A percentile compares a stretch with the other conserved stretches of the same genome.
These are phyloP conservation scores for Claviceps fusiformis DNA, from an alignment of 2,329 filamentous ascomycete genomes.

Conservation along the genomic window DNA sequence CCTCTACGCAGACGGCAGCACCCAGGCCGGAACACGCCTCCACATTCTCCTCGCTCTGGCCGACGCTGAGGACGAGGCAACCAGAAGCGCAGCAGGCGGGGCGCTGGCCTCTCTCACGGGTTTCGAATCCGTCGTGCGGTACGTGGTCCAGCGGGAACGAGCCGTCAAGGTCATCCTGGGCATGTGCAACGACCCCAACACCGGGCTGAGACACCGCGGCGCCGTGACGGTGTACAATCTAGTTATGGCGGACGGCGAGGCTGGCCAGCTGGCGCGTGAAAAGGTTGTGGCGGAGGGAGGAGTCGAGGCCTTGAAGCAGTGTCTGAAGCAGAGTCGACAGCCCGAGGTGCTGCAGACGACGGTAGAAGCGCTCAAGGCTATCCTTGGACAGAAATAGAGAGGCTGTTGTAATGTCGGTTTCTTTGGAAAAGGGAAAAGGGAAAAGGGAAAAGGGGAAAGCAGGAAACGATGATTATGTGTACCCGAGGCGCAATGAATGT, in stretches of 20 bases:
- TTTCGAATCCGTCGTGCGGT: conserved; percentile 60
- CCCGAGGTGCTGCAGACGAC: conserved; percentile 58
- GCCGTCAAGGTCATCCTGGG: conserved; percentile 69
- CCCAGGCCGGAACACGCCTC: conserved; percentile 57
- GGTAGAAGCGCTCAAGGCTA: conserved; percentile 57
- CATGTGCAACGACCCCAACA: conserved; percentile 60
- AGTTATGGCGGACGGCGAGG: conserved; percentile 49
- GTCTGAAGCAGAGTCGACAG: conserved; percentile 54
- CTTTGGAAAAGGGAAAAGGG: no score
- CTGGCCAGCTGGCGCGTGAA: conserved; percentile 45
- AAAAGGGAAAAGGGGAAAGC: no score
- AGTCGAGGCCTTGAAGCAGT: conserved; percentile 53
- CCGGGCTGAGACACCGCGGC: conserved; percentile 58
- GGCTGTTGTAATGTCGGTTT: neutral
- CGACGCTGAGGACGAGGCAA: conserved; percentile 70
- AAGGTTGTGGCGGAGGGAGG: conserved; percentile 50
- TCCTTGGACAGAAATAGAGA: conserved; percentile 31
- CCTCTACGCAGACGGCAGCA: conserved; percentile 54
- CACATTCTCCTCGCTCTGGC: conserved; percentile 78
- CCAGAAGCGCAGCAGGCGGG: conserved; percentile 72
- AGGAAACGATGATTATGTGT: no score
- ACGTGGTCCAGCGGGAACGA: conserved; percentile 55
- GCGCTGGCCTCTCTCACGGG: conserved; percentile 74
- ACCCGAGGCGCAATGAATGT: no score
- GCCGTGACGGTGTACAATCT: conserved; percentile 65